Conservation (phyloP, 257 asterid genomes). For the Vinca minor region DNA sequence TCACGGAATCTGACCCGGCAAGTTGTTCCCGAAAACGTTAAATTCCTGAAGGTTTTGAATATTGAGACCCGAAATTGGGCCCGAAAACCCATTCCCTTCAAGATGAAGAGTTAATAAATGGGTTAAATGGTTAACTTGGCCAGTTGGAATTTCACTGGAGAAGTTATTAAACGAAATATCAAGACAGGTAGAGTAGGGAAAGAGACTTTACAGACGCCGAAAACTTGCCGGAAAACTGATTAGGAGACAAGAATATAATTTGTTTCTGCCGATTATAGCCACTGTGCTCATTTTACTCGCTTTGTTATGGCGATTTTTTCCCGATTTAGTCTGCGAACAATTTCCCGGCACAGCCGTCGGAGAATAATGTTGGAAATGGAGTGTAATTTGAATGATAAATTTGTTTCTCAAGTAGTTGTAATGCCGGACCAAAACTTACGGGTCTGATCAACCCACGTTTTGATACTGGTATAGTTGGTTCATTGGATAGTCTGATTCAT, state of each 20-base stretch:
- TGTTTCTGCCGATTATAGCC: too few species aligned
- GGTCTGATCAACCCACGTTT: too few species aligned
- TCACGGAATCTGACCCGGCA: conserved; percentile 46
- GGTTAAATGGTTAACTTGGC: conserved; percentile 29
- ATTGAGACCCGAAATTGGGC: conserved; percentile 36
- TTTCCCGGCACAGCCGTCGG: too few species aligned
- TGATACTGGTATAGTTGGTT: too few species aligned
- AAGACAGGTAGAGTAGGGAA: conserved; percentile 49
- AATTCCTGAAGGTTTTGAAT: conserved; percentile 57
- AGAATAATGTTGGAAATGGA: too few species aligned
- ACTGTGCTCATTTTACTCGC: too few species aligned
- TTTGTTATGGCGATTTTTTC: too few species aligned
- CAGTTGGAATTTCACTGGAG: conserved; percentile 45
- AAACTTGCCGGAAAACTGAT: conserved; percentile 55
- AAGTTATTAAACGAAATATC: conserved; percentile 66
- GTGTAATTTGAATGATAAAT: too few species aligned
- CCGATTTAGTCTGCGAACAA: too few species aligned
- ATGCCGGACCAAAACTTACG: too few species aligned
- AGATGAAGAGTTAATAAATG: conserved; percentile 55
- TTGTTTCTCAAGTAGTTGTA: too few species aligned
- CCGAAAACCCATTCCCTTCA: conserved; percentile 55
- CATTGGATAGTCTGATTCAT: too few species aligned
- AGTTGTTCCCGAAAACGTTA: conserved; percentile 58
- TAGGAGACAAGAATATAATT: conserved; percentile 56
- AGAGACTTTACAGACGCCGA: conserved; percentile 36